phyloP scores from a whole-genome alignment of 768 basidiomycete species.

The Dacryopinax primogenitus region DNA sequence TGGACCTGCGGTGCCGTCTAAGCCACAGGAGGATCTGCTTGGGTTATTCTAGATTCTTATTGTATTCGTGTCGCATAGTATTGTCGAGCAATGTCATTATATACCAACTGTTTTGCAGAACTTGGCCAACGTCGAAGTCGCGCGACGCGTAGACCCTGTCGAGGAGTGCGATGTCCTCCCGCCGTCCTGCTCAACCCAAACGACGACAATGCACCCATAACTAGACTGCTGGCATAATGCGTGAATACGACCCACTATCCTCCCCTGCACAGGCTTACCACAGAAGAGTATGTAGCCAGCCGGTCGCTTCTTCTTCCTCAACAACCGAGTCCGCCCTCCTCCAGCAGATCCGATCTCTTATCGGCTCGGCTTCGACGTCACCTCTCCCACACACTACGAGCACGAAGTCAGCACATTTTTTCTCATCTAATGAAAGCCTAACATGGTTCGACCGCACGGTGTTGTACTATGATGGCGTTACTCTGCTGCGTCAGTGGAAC shows the following conservation, averaged over 20 bases:
- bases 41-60: slow-evolving; percentile 37
- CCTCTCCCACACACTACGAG: background rate
- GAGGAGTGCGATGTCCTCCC: background rate
- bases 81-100: background rate
- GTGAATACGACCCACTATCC: background rate
- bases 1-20: slow-evolving; percentile 24
- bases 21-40: slow-evolving; percentile 40
- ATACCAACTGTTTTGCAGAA: too few relatives aligned
- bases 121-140: too few relatives aligned
- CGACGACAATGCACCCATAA: background rate
- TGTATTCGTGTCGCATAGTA: slow-evolving; percentile 3
- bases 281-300: background rate
- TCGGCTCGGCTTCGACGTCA: background rate
- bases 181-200: background rate
- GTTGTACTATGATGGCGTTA: background rate
- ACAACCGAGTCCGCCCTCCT: background rate
- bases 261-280: slow-evolving; percentile 2
- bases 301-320: background rate
- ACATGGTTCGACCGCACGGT: slow-evolving; percentile 3
- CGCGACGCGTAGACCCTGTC: slow-evolving; percentile 4
- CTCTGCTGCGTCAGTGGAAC: slow-evolving; percentile 47
- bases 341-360: background rate
- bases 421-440: background rate
- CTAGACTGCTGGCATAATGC: background rate
- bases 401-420: background rate